Conservation (phyloP, 129 eudicot species). For the Oenanthe sinensis region DNA sequence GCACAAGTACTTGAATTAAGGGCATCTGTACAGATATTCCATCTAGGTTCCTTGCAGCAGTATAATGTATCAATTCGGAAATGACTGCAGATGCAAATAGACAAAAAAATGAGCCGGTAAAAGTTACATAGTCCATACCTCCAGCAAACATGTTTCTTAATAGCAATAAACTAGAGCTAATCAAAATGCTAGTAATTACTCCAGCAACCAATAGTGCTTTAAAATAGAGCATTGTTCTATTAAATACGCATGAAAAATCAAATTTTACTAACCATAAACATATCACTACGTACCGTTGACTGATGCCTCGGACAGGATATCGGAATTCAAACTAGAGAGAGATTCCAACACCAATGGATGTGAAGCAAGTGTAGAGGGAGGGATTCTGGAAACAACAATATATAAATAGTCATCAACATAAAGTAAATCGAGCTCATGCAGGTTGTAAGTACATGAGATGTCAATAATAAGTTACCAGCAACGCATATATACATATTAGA, state of each 20-base stretch:
- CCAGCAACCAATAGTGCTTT: background rate
- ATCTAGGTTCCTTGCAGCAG: slow-evolving; percentile 68
- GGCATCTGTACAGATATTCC: slow-evolving; percentile 79
- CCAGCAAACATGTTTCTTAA: background rate
- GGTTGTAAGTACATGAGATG: background rate
- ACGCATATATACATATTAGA: background rate
- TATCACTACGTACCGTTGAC: slow-evolving; percentile 56
- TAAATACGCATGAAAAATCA: background rate
- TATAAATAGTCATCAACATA: background rate
- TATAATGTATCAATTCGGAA: slow-evolving; percentile 91
- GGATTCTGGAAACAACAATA: slow-evolving; percentile 52
- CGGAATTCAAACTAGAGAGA: slow-evolving; percentile 80
- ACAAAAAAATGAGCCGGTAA: background rate
- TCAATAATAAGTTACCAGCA: background rate
- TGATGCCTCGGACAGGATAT: slow-evolving; percentile 85
- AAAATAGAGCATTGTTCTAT: background rate
- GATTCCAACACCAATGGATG: slow-evolving; percentile 90
- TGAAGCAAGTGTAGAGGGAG: slow-evolving; percentile 87
- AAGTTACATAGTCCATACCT: background rate
- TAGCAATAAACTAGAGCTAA: background rate
- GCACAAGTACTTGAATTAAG: slow-evolving; percentile 87
- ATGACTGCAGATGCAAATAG: slow-evolving; percentile 49
- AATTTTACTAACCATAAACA: background rate
- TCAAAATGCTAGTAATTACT: background rate
- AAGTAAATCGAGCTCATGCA: background rate